phyloP scores from a whole-genome alignment of 306 rosid species.

The Astragalus glycyphyllos region DNA sequence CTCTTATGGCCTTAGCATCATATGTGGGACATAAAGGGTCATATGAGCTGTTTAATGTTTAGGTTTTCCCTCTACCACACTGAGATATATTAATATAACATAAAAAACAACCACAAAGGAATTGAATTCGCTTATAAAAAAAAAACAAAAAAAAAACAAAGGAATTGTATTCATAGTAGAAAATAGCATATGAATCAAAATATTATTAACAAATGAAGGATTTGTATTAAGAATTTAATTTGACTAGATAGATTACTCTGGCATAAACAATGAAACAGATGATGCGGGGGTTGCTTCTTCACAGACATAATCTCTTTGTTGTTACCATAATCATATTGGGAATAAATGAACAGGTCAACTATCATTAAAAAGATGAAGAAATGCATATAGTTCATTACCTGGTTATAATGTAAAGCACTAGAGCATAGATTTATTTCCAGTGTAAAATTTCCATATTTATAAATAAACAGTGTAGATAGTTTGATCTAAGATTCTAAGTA shows the following conservation, averaged over 20 bases:
- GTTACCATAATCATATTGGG: neutral
- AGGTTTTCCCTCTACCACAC: no score
- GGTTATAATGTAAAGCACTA: slow-evolving; percentile 2
- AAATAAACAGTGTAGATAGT: slow-evolving; percentile 10
- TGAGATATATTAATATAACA: no score
- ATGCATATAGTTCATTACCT: neutral
- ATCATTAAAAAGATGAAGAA: slow-evolving; percentile 1
- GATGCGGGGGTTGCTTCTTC: neutral
- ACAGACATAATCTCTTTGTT: neutral
- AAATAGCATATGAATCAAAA: no score
- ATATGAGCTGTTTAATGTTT: no score
- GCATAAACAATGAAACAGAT: slow-evolving; percentile 1
- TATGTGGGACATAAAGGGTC: no score
- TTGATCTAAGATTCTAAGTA: slow-evolving; percentile 34
- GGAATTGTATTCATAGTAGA: no score
- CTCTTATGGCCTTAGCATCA: no score
- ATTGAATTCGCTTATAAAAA: no score
- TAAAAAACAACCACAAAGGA: no score
- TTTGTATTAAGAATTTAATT: no score
- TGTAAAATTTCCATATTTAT: neutral
- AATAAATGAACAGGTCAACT: slow-evolving; percentile 16
- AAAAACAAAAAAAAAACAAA: no score
- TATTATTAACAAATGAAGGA: no score
- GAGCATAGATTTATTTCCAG: slow-evolving; percentile 1
- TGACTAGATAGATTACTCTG: neutral